Evolutionary conservation across 805 yeast species (phyloP).

Genomic region (Candida hispaniensis): DNA sequence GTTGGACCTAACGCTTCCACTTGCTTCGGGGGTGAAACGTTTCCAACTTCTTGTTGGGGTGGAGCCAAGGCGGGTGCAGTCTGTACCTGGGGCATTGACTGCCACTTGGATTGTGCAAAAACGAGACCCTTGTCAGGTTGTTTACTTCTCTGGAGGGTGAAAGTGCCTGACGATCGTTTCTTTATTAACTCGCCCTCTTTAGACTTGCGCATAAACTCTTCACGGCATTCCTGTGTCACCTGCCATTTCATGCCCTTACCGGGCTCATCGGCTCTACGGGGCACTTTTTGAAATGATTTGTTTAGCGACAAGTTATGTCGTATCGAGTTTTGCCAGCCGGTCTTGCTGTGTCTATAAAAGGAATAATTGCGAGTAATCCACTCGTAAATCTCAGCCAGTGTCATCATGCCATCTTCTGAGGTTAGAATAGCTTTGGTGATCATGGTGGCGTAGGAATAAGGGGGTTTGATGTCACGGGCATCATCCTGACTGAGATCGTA

Average conservation of each 20-base stretch:
- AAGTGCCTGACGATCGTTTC: conserved; percentile 9
- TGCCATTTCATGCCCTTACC: conserved; percentile 99
- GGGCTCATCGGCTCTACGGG: conserved; percentile 89
- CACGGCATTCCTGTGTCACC: conserved; percentile 71
- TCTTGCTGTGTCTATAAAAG: conserved; percentile 78
- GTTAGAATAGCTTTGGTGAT: conserved; percentile 93
- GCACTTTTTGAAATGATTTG: conserved; percentile 96
- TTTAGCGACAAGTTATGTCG: conserved; percentile 89
- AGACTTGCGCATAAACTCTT: conserved; percentile 74
- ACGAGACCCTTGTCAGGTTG: neutral
- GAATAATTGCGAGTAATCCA: conserved; percentile 87
- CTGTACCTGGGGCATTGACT: no score
- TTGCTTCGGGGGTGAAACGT: no score
- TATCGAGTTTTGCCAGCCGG: conserved; percentile 98
- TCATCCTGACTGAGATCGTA: conserved; percentile 70
- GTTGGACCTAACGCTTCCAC: no score
- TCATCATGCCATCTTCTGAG: conserved; percentile 75
- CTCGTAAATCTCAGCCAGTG: conserved; percentile 81
- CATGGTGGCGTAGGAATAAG: conserved; percentile 95
- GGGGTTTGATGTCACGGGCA: conserved; percentile 89
- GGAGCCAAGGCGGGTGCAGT: no score
- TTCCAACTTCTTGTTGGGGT: no score
- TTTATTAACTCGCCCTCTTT: conserved; percentile 42
- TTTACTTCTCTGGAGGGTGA: conserved; percentile 10
- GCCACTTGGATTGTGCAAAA: no score